Conservation (phyloP, 2,329 filamentous ascomycete genomes). For the Fusarium papillatum region DNA sequence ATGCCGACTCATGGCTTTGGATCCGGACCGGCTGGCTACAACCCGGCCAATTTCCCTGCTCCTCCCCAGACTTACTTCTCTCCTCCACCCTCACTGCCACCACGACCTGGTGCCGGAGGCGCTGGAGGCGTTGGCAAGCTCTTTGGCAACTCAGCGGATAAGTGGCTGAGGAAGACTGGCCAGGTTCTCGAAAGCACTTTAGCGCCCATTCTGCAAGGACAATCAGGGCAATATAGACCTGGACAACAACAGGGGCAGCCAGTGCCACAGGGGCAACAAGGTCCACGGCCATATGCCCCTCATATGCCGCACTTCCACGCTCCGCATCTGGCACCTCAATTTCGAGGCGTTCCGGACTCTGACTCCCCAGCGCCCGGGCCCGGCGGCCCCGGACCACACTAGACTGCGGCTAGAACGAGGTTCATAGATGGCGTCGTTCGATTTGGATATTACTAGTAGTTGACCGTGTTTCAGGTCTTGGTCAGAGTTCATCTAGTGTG, state of each 20-base stretch:
- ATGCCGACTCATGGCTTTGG: constrained; percentile 31
- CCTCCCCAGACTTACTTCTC: constrained; percentile 50
- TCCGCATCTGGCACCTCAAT: constrained; percentile 40
- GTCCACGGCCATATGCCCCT: constrained; percentile 14
- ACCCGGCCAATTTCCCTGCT: constrained; percentile 45
- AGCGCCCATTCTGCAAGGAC: constrained; percentile 46
- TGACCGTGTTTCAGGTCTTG: constrained; percentile 1
- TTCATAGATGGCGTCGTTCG: not conserved
- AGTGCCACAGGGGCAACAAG: constrained; percentile 27
- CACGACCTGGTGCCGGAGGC: constrained; percentile 21
- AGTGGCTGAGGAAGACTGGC: constrained; percentile 52
- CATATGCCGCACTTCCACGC: constrained; percentile 32
- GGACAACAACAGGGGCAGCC: constrained; percentile 1
- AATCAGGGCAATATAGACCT: constrained; percentile 25
- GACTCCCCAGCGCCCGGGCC: constrained; percentile 23
- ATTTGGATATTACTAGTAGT: not conserved
- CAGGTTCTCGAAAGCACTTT: constrained; percentile 51
- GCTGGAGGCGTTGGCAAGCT: constrained; percentile 39
- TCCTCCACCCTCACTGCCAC: constrained; percentile 39
- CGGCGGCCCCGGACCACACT: constrained; percentile 8
- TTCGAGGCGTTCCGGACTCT: constrained; percentile 27
- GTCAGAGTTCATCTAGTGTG: not conserved
- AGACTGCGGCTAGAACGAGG: not conserved
- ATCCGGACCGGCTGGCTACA: constrained; percentile 39
- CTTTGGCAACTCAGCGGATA: constrained; percentile 51